Base-by-base conservation (phyloP, 2,329 filamentous ascomycete species). In the Sporothrix schenckii region DNA sequence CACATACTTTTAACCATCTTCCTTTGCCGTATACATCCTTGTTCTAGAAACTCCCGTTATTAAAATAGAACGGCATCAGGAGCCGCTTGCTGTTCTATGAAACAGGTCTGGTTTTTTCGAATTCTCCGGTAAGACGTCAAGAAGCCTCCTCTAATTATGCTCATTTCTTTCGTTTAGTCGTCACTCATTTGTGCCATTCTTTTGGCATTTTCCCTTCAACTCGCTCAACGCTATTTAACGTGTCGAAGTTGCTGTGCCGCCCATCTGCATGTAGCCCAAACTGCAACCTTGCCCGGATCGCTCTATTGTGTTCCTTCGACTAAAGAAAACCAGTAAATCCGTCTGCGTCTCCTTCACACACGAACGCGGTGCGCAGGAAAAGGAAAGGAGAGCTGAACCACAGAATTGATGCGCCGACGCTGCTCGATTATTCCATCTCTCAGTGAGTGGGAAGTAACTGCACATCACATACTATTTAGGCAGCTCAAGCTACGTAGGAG, bases 241-340 rank as follows among this genome's bases (percentile, higher is more conserved):
- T n/a, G 30, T 58, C 16, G 30, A 39, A 21, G 54, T 39, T 58
- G 54, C 34, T 27, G 56, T 60, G 56, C 56, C 56, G 34, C 56
- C 10, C 34, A 9, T 41, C 56, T 60, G 56, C 56, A 41, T 60
- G 30, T 16, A 39, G 16, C n/a, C 56, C 30, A 41, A 41, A 60
- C 19, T 41, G 30, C 34, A 60, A 60, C 56, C 34, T 41, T 21
- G 11, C 6, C 1, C 34, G 4, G 9, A 3, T 5, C 10, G 11
- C 7, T 39, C 6, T 39, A 3, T 41, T 41, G 19, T 41, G 11
- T 19, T 5, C 39, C 27, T 13, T 58, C 16, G 54, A 58, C 30
- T 30, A 30, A 30, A 58, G 54, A 58, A 58, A 4, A 21, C 16
- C 30, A 19, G 50, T 24, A 39, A 58, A 58, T 3, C 27, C 3